Evolutionary conservation across 140 eudicot genomes (phyloP).

Genomic region (Anethum foeniculum): DNA sequence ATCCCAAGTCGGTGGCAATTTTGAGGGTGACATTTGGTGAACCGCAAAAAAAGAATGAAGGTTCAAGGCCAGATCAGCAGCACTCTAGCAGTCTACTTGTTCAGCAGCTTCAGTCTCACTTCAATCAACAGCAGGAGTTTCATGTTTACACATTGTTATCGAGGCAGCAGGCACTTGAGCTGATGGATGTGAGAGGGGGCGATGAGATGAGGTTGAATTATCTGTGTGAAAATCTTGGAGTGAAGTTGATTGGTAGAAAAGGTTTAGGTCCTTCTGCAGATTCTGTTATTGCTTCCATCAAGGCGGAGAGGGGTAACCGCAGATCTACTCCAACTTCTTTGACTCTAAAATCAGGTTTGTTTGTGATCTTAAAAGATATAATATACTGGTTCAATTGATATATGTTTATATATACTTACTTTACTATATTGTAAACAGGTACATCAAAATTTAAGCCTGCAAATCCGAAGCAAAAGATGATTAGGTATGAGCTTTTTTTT

Average conservation of each 20-base stretch:
- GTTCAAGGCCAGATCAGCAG: slow-evolving; percentile 40
- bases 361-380: not conserved
- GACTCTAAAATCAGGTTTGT: slow-evolving; percentile 58
- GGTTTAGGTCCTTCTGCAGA: slow-evolving; percentile 90
- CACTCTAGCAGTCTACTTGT: slow-evolving; percentile 67
- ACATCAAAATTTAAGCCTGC: slow-evolving; percentile 42
- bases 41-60: slow-evolving; percentile 48
- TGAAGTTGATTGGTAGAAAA: slow-evolving; percentile 80
- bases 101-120: slow-evolving; percentile 94
- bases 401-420: not conserved
- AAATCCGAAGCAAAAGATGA: slow-evolving; percentile 42
- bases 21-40: slow-evolving; percentile 70
- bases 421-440: slow-evolving; percentile 34
- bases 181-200: slow-evolving; percentile 95
- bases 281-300: slow-evolving; percentile 64
- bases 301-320: slow-evolving; percentile 78
- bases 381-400: slow-evolving; percentile 1
- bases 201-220: slow-evolving; percentile 74
- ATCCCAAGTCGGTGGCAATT: slow-evolving; percentile 52
- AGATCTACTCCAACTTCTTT: slow-evolving; percentile 45
- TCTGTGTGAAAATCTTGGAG: slow-evolving; percentile 78
- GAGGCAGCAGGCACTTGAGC: slow-evolving; percentile 64
- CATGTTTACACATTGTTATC: slow-evolving; percentile 68
- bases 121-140: slow-evolving; percentile 84
- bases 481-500: slow-evolving; percentile 49